Evolutionary conservation across 352 stramenopile genomes (phyloP), one percentile per base, ranked within the genome.

Genomic region (Globisporangium yorkense): DNA sequence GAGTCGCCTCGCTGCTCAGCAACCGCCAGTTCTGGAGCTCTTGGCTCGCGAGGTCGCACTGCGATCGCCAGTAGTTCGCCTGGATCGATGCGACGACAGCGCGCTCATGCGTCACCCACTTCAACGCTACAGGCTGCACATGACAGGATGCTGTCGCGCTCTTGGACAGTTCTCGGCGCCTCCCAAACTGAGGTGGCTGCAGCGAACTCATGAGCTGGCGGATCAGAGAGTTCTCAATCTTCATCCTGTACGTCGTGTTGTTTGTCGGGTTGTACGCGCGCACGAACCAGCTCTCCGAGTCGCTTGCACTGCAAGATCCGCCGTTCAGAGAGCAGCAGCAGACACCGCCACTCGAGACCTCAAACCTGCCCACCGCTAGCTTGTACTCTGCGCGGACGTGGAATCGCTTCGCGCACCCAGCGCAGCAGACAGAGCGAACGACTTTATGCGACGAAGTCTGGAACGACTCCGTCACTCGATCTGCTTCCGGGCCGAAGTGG

Each of bases 211-310:
- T 3, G 1, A 85, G 41, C 46, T 90, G 80, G 3, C 61, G 53
- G 9, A 91, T 44, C 27, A 85, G 61, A 0, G 62, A 15, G 29
- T 80, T 75, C 15, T 75, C 69, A 15, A 93, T 63, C 47, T 61
- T 55, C 1, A 87, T 41, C 29, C 79, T 67, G 51, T 91, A 89
- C 21, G 81, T 59, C 9, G 63, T 44, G 48, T 83, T 88, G 48
- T 59, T 83, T 18, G 31, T 59, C 2, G 84, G 67, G 45, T 73
- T 91, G 56, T 93, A 93, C 13, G 74, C 84, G 37, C 79, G 77
- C 55, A 93, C 60, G 3, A 93, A 21, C 81, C 81, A 84, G 20
- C 59, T 70, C 47, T 81, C 74, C 15, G 15, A 10, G 1, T 2
- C 43, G 10, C 6, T 29, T 16, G 16, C 8, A 44, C 52, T 52